Evolutionary conservation across 345 rosid species (phyloP).

Genomic region (Toxicodendron radicans): DNA sequence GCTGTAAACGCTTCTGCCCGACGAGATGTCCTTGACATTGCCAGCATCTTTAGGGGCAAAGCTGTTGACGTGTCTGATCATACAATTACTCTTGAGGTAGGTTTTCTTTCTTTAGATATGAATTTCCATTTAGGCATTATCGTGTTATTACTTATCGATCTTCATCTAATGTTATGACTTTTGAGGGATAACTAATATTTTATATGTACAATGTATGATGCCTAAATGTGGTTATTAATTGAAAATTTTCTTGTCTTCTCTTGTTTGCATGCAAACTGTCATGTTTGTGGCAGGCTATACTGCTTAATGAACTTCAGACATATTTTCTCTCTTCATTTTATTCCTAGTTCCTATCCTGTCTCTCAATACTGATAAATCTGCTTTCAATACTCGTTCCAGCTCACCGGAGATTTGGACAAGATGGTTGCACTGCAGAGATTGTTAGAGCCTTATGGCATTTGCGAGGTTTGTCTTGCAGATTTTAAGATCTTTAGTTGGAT

Average conservation of each 20-base stretch:
- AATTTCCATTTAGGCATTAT: background rate
- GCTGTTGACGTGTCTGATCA: constrained; percentile 74
- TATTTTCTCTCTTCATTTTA: background rate
- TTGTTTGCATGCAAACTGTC: background rate
- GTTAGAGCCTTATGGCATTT: constrained; percentile 92
- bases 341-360: background rate
- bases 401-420: constrained; percentile 88
- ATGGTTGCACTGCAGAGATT: constrained; percentile 94
- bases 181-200: background rate
- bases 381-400: constrained; percentile 43
- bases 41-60: constrained; percentile 62
- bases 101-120: background rate
- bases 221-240: background rate
- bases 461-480: constrained; percentile 62
- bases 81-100: constrained; percentile 69
- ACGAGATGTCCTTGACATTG: constrained; percentile 71
- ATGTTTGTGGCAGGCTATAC: background rate
- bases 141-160: background rate
- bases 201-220: background rate
- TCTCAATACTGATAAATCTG: constrained; percentile 16
- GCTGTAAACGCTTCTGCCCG: constrained; percentile 63
- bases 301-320: background rate
- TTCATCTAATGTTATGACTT: background rate
- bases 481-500: background rate
- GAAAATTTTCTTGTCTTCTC: background rate